Conservation (phyloP, 305 asterid species). For the Fraxinus dipetala region DNA sequence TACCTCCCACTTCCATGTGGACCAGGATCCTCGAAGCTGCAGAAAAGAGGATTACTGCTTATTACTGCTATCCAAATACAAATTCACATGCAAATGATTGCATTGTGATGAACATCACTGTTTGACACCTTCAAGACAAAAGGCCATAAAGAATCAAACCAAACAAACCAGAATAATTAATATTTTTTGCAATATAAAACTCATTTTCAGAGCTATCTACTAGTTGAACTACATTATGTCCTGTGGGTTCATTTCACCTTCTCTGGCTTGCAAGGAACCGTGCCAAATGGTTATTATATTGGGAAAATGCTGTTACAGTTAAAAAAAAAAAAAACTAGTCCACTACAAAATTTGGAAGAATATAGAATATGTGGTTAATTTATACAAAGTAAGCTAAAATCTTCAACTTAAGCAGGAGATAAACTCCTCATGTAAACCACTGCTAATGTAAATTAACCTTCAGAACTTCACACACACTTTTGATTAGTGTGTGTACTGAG, state of each 20-base stretch:
- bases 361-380: neutral
- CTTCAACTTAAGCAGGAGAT: neutral
- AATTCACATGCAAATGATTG: neutral
- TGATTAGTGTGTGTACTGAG: neutral
- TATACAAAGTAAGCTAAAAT: neutral
- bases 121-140: neutral
- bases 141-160: neutral
- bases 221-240: neutral
- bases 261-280: neutral
- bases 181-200: neutral
- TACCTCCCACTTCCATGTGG: conserved; percentile 98
- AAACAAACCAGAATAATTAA: neutral
- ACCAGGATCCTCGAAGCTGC: conserved; percentile 99
- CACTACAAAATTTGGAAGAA: neutral
- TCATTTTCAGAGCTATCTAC: neutral
- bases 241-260: neutral
- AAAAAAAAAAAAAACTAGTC: neutral
- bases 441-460: neutral
- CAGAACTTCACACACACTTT: neutral
- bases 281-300: neutral
- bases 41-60: conserved; percentile 25
- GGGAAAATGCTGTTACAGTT: neutral
- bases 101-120: too few species aligned
- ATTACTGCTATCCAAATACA: conserved; percentile 8
- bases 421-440: neutral